A percentile compares a stretch with the other conserved stretches of the same genome.
Evolutionary conservation across 192 early-diverging fungal genomes (phyloP).

Genomic region (Coemansia brasiliensis): DNA sequence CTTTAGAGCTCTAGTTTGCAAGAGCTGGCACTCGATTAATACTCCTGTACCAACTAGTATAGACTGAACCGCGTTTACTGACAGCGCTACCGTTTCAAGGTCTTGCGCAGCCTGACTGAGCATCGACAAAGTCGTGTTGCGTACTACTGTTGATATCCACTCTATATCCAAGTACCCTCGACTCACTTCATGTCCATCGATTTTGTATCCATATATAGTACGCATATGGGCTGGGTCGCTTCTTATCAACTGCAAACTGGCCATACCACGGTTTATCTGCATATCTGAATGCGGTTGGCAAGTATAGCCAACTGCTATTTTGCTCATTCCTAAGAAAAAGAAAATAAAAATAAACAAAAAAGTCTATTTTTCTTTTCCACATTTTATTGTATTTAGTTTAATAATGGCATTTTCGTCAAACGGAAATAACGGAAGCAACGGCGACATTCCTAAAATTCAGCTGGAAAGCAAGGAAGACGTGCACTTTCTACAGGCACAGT

Average conservation of each 20-base stretch:
- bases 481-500: conserved; percentile 36
- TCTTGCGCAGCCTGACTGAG: neutral
- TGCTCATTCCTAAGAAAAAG: too few species aligned
- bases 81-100: conserved; percentile 17
- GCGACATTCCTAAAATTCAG: conserved; percentile 52
- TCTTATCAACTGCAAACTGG: neutral
- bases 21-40: conserved; percentile 27
- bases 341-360: too few species aligned
- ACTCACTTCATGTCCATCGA: conserved; percentile 31
- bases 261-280: conserved; percentile 22
- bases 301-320: neutral
- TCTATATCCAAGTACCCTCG: conserved; percentile 23
- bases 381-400: neutral
- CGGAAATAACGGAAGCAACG: conserved; percentile 6
- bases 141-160: conserved; percentile 23
- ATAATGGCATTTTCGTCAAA: neutral
- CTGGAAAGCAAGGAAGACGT: conserved; percentile 54
- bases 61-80: conserved; percentile 22
- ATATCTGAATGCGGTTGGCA: neutral
- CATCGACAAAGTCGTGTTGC: conserved; percentile 23
- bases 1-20: neutral
- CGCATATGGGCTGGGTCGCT: conserved; percentile 9
- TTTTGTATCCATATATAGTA: conserved; percentile 26
- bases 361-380: neutral
- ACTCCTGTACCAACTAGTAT: conserved; percentile 13